Evolutionary conservation across 441 rosid species (phyloP), one percentile per base, ranked within the genome.

Genomic region (Mallotus japonicus): DNA sequence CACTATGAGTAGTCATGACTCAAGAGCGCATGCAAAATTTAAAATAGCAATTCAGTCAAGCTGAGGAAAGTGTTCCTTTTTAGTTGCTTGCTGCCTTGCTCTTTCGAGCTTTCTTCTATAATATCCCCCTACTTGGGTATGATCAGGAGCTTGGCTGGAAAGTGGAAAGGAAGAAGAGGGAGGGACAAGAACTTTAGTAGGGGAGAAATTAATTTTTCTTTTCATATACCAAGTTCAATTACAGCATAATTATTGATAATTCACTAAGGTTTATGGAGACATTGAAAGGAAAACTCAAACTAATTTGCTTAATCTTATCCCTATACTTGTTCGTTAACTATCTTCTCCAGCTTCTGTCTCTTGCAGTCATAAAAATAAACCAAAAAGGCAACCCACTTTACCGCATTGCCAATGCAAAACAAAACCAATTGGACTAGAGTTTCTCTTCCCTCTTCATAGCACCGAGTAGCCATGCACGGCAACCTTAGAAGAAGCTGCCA

Each of bases 321-420:
- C 84, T 13, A 10, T 2, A 67, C 72, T 62, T 86, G 79, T 37
- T 73, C 76, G 37, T 81, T 84, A 61, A 63, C 58, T 58, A 80
- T 85, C 71, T 82, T 82, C 70, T 79, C 81, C 61, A 80, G 58
- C 77, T 72, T 50, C 57, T 53, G 71, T 64, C 66, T 57, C 73
- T 76, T 79, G 79, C 86, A 84, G 37, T 87, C 75, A 44, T 78
- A 58, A 76, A 77, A 83, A 67, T 78, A 76, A 16, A 85, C 76
- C 63, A 79, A 66, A 79, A 75, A 80, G 40, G 83, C 84, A 59
- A 83, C 65, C 87, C 87, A 87, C 73, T 81, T 84, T 5, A 81
- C 15, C 69, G 78, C 62, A 66, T 79, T 82, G 44, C 62, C 75
- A 59, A 77, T 17, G 72, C 73, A 78, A 53, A 46, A 64, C 78